Conservation (phyloP, 202 grass and related monocot genomes). For the Panicum virgatum region DNA sequence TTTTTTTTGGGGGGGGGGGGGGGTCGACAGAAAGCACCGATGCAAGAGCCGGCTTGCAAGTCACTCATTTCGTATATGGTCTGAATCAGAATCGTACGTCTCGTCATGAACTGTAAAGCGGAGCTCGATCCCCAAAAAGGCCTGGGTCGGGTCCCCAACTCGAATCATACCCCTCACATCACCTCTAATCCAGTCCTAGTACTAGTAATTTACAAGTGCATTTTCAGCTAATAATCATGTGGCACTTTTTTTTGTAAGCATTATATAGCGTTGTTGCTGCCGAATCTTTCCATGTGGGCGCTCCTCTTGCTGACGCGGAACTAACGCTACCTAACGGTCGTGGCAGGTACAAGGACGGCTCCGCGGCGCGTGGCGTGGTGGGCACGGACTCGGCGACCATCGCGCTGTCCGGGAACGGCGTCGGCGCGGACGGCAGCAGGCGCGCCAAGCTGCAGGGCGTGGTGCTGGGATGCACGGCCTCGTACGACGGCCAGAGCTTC, state of each 20-base stretch:
- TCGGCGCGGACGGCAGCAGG: neutral
- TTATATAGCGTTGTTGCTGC: neutral
- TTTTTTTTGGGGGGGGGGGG: no score
- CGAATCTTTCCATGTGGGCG: constrained; percentile 34
- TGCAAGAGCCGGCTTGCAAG: constrained; percentile 23
- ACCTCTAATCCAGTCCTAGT: neutral
- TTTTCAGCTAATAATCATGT: neutral
- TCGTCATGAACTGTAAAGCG: constrained; percentile 48
- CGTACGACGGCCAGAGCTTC: constrained; percentile 59
- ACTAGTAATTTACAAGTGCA: neutral
- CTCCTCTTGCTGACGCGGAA: neutral
- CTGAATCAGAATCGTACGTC: constrained; percentile 11
- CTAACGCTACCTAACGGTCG: constrained; percentile 9
- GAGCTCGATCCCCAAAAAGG: neutral
- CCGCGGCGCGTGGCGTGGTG: constrained; percentile 58
- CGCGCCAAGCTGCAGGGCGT: constrained; percentile 66
- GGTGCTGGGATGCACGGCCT: constrained; percentile 76
- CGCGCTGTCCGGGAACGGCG: constrained; percentile 32
- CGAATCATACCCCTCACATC: neutral
- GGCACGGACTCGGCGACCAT: constrained; percentile 82
- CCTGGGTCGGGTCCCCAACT: neutral
- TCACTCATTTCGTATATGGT: constrained; percentile 11
- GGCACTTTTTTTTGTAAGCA: no score
- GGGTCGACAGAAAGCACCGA: neutral
- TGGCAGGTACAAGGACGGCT: constrained; percentile 74